These are phyloP conservation scores for Trypanosoma caninum DNA, from an alignment of 208 protist genomes.

Conservation along the genomic window DNA sequence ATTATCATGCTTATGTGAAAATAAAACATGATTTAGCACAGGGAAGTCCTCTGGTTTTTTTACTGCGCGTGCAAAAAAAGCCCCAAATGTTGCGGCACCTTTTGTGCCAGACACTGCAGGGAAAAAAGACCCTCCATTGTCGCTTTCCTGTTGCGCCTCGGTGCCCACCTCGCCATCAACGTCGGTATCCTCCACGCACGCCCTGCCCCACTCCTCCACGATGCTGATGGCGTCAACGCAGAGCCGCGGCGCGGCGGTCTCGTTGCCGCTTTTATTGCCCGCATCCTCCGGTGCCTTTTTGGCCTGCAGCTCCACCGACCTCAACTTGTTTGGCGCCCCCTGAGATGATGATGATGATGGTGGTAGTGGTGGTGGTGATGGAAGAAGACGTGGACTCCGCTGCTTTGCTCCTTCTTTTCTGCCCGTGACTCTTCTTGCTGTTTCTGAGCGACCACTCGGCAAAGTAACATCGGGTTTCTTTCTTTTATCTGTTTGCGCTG, in stretches of 20 bases:
- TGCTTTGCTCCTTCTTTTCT: too few relatives aligned
- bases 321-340: too few relatives aligned
- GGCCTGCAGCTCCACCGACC: background rate
- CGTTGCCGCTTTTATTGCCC: background rate
- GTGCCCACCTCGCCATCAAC: background rate
- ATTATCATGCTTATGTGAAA: background rate
- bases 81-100: conserved; percentile 4
- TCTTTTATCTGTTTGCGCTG: too few relatives aligned
- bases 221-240: conserved; percentile 14
- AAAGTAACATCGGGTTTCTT: too few relatives aligned
- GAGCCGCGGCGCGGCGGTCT: background rate
- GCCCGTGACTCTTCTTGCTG: too few relatives aligned
- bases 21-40: conserved; percentile 9
- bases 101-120: background rate
- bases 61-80: conserved; percentile 5
- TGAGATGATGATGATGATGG: too few relatives aligned
- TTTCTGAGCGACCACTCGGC: too few relatives aligned
- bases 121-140: background rate
- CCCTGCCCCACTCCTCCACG: conserved; percentile 17
- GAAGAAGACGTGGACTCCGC: too few relatives aligned
- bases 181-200: background rate
- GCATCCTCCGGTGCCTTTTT: background rate
- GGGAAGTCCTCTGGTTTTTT: conserved; percentile 14
- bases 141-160: background rate
- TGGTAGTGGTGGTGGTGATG: too few relatives aligned